Evolutionary conservation across 2,329 filamentous ascomycete species (phyloP).

Genomic region (Trichoderma endophyticum): DNA sequence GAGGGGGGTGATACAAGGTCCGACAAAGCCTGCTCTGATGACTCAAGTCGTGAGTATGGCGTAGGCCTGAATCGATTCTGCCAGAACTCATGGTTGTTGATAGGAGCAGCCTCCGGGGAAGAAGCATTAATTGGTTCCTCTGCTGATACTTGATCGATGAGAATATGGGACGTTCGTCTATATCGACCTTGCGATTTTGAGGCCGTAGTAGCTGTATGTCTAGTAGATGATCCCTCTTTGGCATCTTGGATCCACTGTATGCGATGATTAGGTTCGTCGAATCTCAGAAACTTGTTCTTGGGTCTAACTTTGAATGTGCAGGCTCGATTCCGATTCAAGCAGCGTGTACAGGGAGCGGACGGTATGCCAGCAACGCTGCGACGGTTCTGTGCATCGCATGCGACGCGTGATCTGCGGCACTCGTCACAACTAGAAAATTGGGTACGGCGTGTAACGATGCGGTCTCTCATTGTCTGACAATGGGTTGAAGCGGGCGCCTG

Average conservation of each 20-base stretch:
- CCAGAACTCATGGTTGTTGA: background rate
- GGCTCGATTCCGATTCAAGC: background rate
- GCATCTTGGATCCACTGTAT: slow-evolving; percentile 1
- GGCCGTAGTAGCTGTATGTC: background rate
- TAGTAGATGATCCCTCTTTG: background rate
- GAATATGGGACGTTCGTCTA: background rate
- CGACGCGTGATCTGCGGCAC: background rate
- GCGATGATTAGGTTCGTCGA: background rate
- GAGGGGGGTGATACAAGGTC: background rate
- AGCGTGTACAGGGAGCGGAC: background rate
- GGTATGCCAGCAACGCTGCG: background rate
- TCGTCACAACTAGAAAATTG: slow-evolving; percentile 3
- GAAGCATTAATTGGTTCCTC: background rate
- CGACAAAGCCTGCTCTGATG: background rate
- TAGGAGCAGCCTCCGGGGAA: background rate
- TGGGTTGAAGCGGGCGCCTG: background rate
- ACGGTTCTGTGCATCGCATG: slow-evolving; percentile 1
- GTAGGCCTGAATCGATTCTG: background rate
- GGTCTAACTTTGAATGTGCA: slow-evolving; percentile 2
- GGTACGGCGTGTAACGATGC: background rate
- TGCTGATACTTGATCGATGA: background rate
- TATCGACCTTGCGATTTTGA: background rate
- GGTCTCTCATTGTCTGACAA: background rate
- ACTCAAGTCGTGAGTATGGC: background rate
- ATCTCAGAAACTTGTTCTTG: background rate